A percentile compares a stretch with the other conserved stretches of the same genome.
Conservation (phyloP, 768 basidiomycete genomes). For the Amanita polypyramis region DNA sequence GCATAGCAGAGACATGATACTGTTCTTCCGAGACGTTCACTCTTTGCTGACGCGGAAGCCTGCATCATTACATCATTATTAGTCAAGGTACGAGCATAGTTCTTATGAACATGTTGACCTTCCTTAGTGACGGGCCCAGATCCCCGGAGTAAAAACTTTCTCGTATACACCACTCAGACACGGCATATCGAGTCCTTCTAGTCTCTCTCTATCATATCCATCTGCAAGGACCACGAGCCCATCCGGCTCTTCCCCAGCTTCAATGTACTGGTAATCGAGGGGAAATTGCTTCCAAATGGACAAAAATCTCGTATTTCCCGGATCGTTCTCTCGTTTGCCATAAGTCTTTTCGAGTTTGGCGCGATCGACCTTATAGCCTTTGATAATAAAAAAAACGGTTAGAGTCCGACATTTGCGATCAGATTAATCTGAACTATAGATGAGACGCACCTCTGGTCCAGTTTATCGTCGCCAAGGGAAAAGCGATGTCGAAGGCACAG, state of each 20-base stretch:
- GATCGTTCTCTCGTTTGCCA: conserved; percentile 3
- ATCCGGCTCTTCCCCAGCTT: conserved; percentile 3
- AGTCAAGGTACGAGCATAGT: conserved; percentile 1
- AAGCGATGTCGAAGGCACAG: too few relatives aligned
- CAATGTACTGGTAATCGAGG: conserved; percentile 3
- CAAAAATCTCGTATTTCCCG: neutral
- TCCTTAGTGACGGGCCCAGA: conserved; percentile 2
- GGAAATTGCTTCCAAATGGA: conserved; percentile 2
- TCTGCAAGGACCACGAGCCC: conserved; percentile 8
- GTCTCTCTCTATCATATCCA: conserved; percentile 7
- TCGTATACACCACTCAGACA: conserved; percentile 1
- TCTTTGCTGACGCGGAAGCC: conserved; percentile 1
- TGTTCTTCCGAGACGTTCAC: conserved; percentile 1
- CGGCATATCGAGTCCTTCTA: conserved; percentile 6
- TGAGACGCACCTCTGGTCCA: neutral
- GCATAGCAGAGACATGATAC: conserved; percentile 2
- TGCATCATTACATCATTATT: conserved; percentile 2
- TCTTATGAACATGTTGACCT: neutral
- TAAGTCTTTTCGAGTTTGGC: conserved; percentile 1
- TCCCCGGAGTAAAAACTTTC: conserved; percentile 5
- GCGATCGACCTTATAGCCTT: conserved; percentile 2
- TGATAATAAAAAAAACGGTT: neutral
- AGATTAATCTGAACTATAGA: conserved; percentile 1
- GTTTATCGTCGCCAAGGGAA: neutral
- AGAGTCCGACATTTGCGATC: conserved; percentile 1